Evolutionary conservation across 345 rosid species (phyloP).

Genomic region (Stellera chamaejasme): DNA sequence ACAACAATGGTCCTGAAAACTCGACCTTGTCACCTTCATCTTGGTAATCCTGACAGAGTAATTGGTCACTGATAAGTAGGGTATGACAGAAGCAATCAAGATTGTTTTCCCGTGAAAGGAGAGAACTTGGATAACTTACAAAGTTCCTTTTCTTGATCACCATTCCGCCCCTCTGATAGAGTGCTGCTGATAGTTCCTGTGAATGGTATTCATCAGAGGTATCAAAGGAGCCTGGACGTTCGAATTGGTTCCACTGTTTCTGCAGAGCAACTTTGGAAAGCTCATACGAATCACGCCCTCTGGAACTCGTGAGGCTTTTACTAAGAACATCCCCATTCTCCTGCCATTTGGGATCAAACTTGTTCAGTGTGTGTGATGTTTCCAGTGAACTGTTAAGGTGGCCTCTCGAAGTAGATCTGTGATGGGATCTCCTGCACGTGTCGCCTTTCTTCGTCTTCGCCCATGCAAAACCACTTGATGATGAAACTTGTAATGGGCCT

Average conservation of each 20-base stretch:
- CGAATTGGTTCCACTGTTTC: conserved; percentile 70
- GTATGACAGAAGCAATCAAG: no score
- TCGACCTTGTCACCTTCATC: conserved; percentile 56
- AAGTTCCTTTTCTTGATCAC: conserved; percentile 48
- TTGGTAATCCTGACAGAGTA: conserved; percentile 38
- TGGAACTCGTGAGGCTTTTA: conserved; percentile 37
- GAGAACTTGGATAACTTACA: conserved; percentile 35
- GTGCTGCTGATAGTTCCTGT: conserved; percentile 69
- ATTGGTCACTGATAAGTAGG: no score
- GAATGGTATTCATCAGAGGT: conserved; percentile 85
- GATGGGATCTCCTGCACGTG: conserved; percentile 40
- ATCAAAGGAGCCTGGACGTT: conserved; percentile 83
- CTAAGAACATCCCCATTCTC: conserved; percentile 24
- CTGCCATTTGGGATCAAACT: conserved; percentile 34
- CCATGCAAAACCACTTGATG: conserved; percentile 93
- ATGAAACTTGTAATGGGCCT: conserved; percentile 76
- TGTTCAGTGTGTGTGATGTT: no score
- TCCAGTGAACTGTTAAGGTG: conserved; percentile 19
- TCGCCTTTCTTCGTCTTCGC: conserved; percentile 71
- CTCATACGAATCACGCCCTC: conserved; percentile 51
- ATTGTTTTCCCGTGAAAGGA: no score
- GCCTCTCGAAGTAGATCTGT: conserved; percentile 59
- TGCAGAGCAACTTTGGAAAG: conserved; percentile 43
- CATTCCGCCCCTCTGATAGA: conserved; percentile 60
- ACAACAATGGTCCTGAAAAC: conserved; percentile 67